phyloP scores from a whole-genome alignment of 768 basidiomycete species.

The Naganishia onofrii region DNA sequence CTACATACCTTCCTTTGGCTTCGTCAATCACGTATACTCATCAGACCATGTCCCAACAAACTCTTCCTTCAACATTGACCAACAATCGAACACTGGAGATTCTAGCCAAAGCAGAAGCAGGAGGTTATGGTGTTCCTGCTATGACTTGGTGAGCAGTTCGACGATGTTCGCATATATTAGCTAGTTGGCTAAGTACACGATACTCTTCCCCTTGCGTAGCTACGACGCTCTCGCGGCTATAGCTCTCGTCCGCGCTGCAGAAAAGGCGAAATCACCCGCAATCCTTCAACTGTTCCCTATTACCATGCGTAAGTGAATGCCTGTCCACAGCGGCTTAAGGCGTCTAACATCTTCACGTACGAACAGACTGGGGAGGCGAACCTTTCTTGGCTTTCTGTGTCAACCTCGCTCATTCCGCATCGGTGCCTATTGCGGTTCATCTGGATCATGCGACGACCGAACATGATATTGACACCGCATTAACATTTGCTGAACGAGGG shows the following conservation, averaged over 20 bases:
- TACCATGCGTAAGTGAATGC: slow-evolving; percentile 18
- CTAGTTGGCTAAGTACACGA: not conserved
- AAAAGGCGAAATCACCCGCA: slow-evolving; percentile 48
- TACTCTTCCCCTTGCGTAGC: slow-evolving; percentile 19
- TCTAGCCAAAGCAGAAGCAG: slow-evolving; percentile 48
- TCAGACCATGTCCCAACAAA: not conserved
- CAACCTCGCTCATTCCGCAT: slow-evolving; percentile 50
- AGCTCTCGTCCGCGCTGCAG: slow-evolving; percentile 51
- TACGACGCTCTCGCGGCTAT: slow-evolving; percentile 48
- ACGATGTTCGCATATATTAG: not conserved
- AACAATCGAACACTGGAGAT: slow-evolving; percentile 49
- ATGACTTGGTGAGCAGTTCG: slow-evolving; percentile 25
- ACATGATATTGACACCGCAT: slow-evolving; percentile 50
- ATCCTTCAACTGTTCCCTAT: slow-evolving; percentile 45
- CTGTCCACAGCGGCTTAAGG: no score
- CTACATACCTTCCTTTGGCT: not conserved
- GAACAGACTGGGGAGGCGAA: slow-evolving; percentile 38
- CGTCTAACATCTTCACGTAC: not conserved
- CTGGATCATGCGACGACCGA: slow-evolving; percentile 51
- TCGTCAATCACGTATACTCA: not conserved
- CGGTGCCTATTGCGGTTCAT: slow-evolving; percentile 52
- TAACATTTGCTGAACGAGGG: slow-evolving; percentile 51
- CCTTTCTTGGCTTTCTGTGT: slow-evolving; percentile 48
- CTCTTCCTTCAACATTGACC: slow-evolving; percentile 1
- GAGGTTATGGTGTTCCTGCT: slow-evolving; percentile 40